Evolutionary conservation across 1,284 basidiomycete genomes (phyloP), one percentile per base, ranked within the genome.

Genomic region (Polyporus tsugae): DNA sequence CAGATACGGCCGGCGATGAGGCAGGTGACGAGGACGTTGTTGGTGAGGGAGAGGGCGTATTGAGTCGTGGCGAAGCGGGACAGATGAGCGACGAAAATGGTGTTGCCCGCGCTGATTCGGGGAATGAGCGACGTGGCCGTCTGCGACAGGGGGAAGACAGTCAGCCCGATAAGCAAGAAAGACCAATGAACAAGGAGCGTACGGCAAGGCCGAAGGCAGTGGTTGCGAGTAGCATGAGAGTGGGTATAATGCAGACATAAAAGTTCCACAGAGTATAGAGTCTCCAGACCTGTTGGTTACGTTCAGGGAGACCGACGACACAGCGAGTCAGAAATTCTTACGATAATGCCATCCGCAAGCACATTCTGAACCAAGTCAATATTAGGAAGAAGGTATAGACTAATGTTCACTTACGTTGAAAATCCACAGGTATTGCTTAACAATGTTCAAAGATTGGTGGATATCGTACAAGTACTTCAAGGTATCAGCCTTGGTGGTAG

Each of bases 1-100:
- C 61, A 62, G 42, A 62, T 62, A 44, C 61, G 61, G n/a, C 44
- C 49, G 29, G 61, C 42, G 36, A 62, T 62, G 49, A 62, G 61
- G 44, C 19, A 42, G 15, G 61, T 62, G 41, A 62, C 61, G 19
- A 62, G 61, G 15, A 49, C 42, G 42, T 44, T 44, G 42, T 44
- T 44, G 19, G 42, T 44, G 42, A 44, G 42, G 42, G 42, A 44
- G 17, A 44, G 42, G 2, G 42, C 42, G 19, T 44, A 44, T n/a
- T 44, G 42, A 2, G 42, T 44, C 19, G 42, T 44, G n/a, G 42
- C 42, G 42, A 44, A 44, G 19, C 42, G 42, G 42, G 42, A 44
- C n/a, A 44, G 42, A 19, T n/a, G 42, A 6, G 42, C 17, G 42
- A 44, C n/a, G 55, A 58, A 58, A 10, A 58, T 58, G 17, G 55